A percentile compares a stretch with the other conserved stretches of the same genome.
Conservation (phyloP, 2,329 filamentous ascomycete genomes). For the Alternaria hordeiaustralica region DNA sequence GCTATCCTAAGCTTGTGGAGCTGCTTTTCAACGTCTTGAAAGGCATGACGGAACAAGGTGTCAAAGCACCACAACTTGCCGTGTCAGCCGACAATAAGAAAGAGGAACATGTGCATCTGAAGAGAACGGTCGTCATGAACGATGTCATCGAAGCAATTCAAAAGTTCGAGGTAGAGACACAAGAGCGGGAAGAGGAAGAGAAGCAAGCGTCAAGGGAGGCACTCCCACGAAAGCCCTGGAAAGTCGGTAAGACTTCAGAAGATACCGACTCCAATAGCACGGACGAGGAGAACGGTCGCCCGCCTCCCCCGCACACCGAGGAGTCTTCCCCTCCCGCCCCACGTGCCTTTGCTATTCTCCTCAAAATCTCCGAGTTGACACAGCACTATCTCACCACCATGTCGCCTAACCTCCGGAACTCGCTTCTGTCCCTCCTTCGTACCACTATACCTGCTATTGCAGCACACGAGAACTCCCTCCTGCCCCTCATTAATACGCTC, state of each 20-base stretch:
- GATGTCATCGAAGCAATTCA: conserved; percentile 38
- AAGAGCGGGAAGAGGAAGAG: conserved; percentile 33
- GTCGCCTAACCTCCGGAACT: conserved; percentile 77
- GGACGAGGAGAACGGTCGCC: conserved; percentile 39
- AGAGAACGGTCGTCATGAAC: conserved; percentile 19
- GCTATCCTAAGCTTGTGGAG: conserved; percentile 86
- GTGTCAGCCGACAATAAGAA: conserved; percentile 29
- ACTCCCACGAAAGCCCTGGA: conserved; percentile 46
- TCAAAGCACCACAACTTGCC: conserved; percentile 61
- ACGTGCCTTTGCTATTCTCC: conserved; percentile 79
- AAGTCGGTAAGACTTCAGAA: conserved; percentile 34
- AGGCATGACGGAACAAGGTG: conserved; percentile 83
- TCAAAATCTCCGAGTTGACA: conserved; percentile 81
- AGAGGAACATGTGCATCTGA: background rate
- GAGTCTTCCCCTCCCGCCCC: conserved; percentile 69
- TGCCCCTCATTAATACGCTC: conserved; percentile 87
- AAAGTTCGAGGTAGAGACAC: conserved; percentile 42
- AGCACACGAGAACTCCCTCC: conserved; percentile 78
- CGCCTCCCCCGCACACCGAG: conserved; percentile 28
- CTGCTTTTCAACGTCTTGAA: conserved; percentile 81
- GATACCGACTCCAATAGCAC: conserved; percentile 42
- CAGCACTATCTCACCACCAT: conserved; percentile 91
- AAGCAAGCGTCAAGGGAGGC: conserved; percentile 18
- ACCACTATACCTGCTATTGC: conserved; percentile 76
- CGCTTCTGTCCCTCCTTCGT: conserved; percentile 76